Conservation (phyloP, 768 basidiomycete genomes). For the Mrakia blollopis region DNA sequence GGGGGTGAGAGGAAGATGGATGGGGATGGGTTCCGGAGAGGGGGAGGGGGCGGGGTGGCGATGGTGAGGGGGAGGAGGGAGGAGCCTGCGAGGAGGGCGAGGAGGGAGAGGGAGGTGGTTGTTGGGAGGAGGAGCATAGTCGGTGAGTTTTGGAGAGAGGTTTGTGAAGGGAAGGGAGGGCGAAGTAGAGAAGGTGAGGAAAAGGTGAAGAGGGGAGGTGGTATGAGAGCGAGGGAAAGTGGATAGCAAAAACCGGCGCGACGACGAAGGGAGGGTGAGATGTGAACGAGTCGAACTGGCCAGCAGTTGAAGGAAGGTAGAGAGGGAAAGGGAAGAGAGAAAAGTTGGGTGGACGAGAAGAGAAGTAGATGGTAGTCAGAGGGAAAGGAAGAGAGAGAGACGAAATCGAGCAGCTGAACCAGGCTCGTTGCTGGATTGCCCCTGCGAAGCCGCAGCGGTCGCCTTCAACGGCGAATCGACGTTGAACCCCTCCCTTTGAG, state of each 20-base stretch:
- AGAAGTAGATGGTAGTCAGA: background rate
- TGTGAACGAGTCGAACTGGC: background rate
- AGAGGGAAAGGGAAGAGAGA: background rate
- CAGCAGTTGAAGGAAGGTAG: background rate
- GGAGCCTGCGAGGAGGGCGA: background rate
- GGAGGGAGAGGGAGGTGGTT: background rate
- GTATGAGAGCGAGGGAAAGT: too few relatives aligned
- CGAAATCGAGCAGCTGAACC: background rate
- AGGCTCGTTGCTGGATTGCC: too few relatives aligned
- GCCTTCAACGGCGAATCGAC: too few relatives aligned
- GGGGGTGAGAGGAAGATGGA: constrained; percentile 16
- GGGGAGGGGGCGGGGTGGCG: background rate
- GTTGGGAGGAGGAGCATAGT: background rate
- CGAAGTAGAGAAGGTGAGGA: background rate
- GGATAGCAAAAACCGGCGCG: too few relatives aligned
- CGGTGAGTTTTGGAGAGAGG: background rate
- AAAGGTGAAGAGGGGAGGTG: background rate
- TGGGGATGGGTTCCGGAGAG: background rate
- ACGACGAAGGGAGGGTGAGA: background rate
- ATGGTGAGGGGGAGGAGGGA: background rate
- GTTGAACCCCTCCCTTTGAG: too few relatives aligned
- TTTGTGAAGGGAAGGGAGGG: background rate
- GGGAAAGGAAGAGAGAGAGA: background rate
- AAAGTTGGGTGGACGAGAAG: background rate
- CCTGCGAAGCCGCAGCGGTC: too few relatives aligned